phyloP scores from a whole-genome alignment of 2,329 filamentous ascomycete species.

The Fusarium veterinarium region DNA sequence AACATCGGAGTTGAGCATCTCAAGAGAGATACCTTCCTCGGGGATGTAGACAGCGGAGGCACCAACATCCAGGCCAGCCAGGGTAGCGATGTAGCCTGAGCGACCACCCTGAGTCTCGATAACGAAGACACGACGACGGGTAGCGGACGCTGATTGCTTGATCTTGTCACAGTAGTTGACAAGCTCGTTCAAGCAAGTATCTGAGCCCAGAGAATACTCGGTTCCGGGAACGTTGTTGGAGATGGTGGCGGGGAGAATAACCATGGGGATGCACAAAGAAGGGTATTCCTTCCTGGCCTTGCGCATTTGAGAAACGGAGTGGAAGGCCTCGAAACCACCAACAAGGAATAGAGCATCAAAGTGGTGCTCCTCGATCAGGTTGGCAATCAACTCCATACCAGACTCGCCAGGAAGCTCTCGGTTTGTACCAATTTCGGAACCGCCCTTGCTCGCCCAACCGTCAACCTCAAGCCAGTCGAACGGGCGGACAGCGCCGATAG shows the following conservation, averaged over 20 bases:
- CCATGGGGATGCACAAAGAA: slow-evolving; percentile 91
- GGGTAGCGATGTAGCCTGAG: slow-evolving; percentile 91
- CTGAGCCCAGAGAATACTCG: slow-evolving; percentile 95
- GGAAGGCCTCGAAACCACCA: slow-evolving; percentile 97
- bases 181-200: slow-evolving; percentile 95
- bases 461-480: slow-evolving; percentile 96
- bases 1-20: slow-evolving; percentile 93
- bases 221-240: slow-evolving; percentile 99
- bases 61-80: slow-evolving; percentile 91
- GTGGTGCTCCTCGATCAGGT: slow-evolving; percentile 84
- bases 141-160: slow-evolving; percentile 95
- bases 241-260: slow-evolving; percentile 93
- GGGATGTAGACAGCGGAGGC: slow-evolving; percentile 95
- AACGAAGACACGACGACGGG: slow-evolving; percentile 92
- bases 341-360: slow-evolving; percentile 94
- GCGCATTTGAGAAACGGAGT: slow-evolving; percentile 87
- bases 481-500: slow-evolving; percentile 82
- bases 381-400: slow-evolving; percentile 84
- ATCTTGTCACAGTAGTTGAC: slow-evolving; percentile 97
- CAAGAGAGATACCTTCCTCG: slow-evolving; percentile 93
- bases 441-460: slow-evolving; percentile 94
- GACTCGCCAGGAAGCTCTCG: slow-evolving; percentile 88
- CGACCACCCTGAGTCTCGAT: slow-evolving; percentile 97
- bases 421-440: slow-evolving; percentile 98
- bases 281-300: slow-evolving; percentile 82